Percentiles rank a stretch among this genome's conserved stretches.
phyloP scores from a whole-genome alignment of 495 filamentous ascomycete genomes.

The Podospora appendiculata region DNA sequence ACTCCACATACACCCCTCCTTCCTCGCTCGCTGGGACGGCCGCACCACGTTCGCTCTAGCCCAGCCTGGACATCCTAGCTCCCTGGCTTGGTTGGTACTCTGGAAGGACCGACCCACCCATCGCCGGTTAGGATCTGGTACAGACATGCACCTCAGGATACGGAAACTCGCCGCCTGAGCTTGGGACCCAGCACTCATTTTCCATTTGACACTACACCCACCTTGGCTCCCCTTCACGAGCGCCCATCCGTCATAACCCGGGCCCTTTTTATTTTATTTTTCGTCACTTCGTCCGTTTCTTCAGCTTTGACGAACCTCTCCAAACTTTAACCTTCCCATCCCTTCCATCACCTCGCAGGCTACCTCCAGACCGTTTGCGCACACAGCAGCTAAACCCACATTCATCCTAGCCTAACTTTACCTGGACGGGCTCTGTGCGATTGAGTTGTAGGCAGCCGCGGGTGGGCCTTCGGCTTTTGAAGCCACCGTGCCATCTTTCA shows the following conservation, averaged over 20 bases:
- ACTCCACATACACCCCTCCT: too few relatives aligned
- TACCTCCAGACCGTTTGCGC: neutral
- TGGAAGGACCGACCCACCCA: neutral
- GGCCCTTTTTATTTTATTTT: constrained; percentile 5
- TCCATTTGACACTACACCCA: too few relatives aligned
- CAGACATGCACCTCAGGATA: neutral
- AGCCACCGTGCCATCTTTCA: too few relatives aligned
- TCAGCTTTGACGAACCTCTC: neutral
- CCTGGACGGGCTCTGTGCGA: neutral
- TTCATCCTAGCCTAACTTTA: neutral
- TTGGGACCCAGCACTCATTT: constrained; percentile 17
- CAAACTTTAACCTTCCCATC: neutral
- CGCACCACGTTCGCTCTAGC: too few relatives aligned
- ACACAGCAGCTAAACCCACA: neutral
- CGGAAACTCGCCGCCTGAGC: constrained; percentile 10
- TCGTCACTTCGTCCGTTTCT: neutral
- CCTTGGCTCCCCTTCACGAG: neutral
- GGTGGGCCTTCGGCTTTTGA: too few relatives aligned
- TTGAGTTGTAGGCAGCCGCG: neutral
- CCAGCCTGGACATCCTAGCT: neutral
- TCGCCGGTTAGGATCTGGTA: neutral
- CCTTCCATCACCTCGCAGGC: neutral
- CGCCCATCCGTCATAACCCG: constrained; percentile 23
- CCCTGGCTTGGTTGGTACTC: neutral
- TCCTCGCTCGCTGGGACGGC: too few relatives aligned